A percentile compares a stretch with the other conserved stretches of the same genome.
phyloP scores from a whole-genome alignment of 305 asterid species.

The Salvia sclarea region DNA sequence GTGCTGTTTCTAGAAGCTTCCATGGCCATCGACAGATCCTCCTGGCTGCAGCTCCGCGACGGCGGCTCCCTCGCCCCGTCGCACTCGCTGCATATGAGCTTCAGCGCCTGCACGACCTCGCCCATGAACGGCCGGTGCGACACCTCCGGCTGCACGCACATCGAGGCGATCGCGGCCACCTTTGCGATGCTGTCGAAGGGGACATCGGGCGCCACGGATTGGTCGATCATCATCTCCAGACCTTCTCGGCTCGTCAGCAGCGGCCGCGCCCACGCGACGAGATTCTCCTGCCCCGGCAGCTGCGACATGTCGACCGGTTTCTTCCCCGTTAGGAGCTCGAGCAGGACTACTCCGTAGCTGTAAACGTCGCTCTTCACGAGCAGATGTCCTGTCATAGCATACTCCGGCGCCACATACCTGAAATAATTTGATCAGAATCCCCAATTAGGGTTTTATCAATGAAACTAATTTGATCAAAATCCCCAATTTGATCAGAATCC shows the following conservation, averaged over 20 bases:
- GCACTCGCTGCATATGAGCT: slow-evolving; percentile 71
- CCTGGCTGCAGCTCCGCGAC: slow-evolving; percentile 55
- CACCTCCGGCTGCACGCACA: slow-evolving; percentile 97
- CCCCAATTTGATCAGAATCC: too few relatives aligned
- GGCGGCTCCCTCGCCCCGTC: slow-evolving; percentile 46
- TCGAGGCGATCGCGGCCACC: slow-evolving; percentile 95
- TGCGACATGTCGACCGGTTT: slow-evolving; percentile 97
- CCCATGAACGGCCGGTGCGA: slow-evolving; percentile 97
- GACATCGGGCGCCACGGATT: slow-evolving; percentile 51
- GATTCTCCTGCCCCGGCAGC: slow-evolving; percentile 88
- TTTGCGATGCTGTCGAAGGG: slow-evolving; percentile 67
- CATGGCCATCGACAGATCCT: slow-evolving; percentile 44
- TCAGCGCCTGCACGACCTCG: slow-evolving; percentile 92
- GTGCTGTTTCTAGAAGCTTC: slow-evolving; percentile 38
- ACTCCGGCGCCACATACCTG: slow-evolving; percentile 98
- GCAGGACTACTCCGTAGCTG: slow-evolving; percentile 99
- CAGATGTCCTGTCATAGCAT: slow-evolving; percentile 99
- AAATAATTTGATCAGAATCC: background rate
- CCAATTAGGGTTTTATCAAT: too few relatives aligned
- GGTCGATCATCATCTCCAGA: slow-evolving; percentile 62
- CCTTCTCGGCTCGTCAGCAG: slow-evolving; percentile 66
- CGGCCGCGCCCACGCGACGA: slow-evolving; percentile 92
- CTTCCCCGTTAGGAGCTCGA: slow-evolving; percentile 88
- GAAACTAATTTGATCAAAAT: too few relatives aligned
- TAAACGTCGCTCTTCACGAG: slow-evolving; percentile 93